Evolutionary conservation across 1,284 basidiomycete genomes (phyloP).

Genomic region (Butyriboletus regius): DNA sequence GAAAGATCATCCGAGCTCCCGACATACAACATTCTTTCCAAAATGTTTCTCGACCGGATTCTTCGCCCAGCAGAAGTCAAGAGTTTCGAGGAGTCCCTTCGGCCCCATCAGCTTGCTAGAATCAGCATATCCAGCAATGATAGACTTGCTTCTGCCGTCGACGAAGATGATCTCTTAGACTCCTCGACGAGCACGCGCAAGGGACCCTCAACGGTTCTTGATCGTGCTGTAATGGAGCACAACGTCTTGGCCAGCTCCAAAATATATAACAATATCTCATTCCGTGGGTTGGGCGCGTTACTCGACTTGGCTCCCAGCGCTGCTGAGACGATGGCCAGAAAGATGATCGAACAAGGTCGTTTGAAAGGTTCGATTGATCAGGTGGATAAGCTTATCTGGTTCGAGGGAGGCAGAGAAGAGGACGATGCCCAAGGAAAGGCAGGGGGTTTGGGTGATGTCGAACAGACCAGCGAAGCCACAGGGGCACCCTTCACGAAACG

Average conservation of each 20-base stretch:
- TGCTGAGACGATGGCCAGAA: slow-evolving; percentile 87
- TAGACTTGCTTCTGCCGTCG: slow-evolving; percentile 57
- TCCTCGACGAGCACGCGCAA: slow-evolving; percentile 63
- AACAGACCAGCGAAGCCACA: slow-evolving; percentile 75
- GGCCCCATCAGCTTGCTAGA: slow-evolving; percentile 86
- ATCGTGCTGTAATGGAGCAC: slow-evolving; percentile 96
- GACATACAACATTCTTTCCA: slow-evolving; percentile 84
- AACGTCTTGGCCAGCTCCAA: slow-evolving; percentile 92
- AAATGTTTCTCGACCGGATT: slow-evolving; percentile 97
- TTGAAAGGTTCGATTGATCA: slow-evolving; percentile 89
- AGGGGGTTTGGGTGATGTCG: slow-evolving; percentile 81
- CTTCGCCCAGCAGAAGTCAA: slow-evolving; percentile 82
- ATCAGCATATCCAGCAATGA: slow-evolving; percentile 77
- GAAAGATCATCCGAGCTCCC: slow-evolving; percentile 76
- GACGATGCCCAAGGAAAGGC: slow-evolving; percentile 87
- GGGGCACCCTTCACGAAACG: slow-evolving; percentile 82
- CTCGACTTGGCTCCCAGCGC: slow-evolving; percentile 79
- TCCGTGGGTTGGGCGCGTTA: slow-evolving; percentile 76
- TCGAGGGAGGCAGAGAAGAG: slow-evolving; percentile 74
- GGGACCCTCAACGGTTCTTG: slow-evolving; percentile 90
- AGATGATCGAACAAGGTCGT: slow-evolving; percentile 93
- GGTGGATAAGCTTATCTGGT: slow-evolving; percentile 86
- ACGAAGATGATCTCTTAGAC: slow-evolving; percentile 49
- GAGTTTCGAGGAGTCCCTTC: slow-evolving; percentile 80
- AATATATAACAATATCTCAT: slow-evolving; percentile 91